phyloP scores from a whole-genome alignment of 148 eudicot species.

The Vaccinium macrocarpon region DNA sequence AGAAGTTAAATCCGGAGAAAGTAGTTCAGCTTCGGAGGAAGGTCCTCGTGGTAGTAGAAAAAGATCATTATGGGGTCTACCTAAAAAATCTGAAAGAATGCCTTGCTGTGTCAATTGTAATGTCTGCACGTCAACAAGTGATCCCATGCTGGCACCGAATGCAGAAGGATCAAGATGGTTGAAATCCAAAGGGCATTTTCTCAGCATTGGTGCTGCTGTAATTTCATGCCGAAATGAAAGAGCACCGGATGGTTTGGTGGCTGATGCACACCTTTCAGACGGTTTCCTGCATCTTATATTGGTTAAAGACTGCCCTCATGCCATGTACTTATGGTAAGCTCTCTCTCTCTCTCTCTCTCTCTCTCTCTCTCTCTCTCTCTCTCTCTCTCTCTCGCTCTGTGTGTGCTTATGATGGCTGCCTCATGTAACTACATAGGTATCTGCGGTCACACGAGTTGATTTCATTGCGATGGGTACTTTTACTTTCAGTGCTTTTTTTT shows the following conservation, averaged over 20 bases:
- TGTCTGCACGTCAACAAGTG: slow-evolving; percentile 1
- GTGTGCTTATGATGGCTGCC: background rate
- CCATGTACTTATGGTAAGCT: slow-evolving; percentile 67
- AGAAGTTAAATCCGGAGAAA: slow-evolving; percentile 48
- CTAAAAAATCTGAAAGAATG: slow-evolving; percentile 39
- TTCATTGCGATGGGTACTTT: too few relatives aligned
- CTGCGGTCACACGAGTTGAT: background rate
- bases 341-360: background rate
- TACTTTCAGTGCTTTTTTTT: too few relatives aligned
- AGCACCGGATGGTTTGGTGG: slow-evolving; percentile 97
- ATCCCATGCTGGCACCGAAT: slow-evolving; percentile 22
- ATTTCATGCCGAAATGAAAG: slow-evolving; percentile 94
- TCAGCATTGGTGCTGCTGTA: slow-evolving; percentile 91
- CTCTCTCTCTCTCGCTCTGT: background rate
- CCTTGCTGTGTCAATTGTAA: slow-evolving; percentile 73
- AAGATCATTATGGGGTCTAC: slow-evolving; percentile 29
- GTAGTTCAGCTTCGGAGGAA: slow-evolving; percentile 31
- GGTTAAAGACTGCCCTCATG: slow-evolving; percentile 79
- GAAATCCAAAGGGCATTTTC: slow-evolving; percentile 63
- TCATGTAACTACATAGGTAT: background rate
- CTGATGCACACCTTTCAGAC: slow-evolving; percentile 93
- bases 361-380: slow-evolving; percentile 4
- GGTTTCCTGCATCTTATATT: slow-evolving; percentile 84
- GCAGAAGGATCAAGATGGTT: slow-evolving; percentile 51
- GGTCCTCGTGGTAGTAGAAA: slow-evolving; percentile 24